Base-by-base conservation (phyloP, 495 filamentous ascomycete species). In the Aspergillus bertholletiae region DNA sequence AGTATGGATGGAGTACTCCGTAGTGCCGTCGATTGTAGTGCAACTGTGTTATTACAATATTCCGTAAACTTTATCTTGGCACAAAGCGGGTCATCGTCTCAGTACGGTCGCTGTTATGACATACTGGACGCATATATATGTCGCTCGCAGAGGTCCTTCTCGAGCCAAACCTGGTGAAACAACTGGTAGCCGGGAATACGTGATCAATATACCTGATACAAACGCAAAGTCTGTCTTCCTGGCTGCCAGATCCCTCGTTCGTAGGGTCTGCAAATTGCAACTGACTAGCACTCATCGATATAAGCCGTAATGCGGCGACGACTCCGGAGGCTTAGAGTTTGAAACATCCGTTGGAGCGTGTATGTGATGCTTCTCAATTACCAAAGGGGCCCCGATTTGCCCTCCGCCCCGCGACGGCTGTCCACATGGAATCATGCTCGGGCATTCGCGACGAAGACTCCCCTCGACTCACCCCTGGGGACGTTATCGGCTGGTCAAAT, bases 401-500 rank as follows among this genome's bases (percentile, higher is more conserved):
- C 13, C 34, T 18, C 20, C 34, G 32, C 22, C 49, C 39, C 39
- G 39, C 39, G 13, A 43, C 39, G 7, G 18, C 20, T 18, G 39
- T 7, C 39, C 39, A 43, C 39, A 43, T 7, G 21, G 39, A 43
- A 22, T 43, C 18, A 3, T 43, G 39, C 18, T 6, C 39, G 18
- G 18, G 21, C 39, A 43, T 21, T 22, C 7, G 39, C 18, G 39
- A 43, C 9, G 39, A 22, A 43, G 7, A 18, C 20, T 43, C 39
- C 4, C 18, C 39, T 4, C 18, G 18, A 43, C 20, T 43, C 20
- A 13, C 17, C 3, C 7, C 18, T 18, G 20, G 2, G 6, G 15
- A 28, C 17, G 43, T 32, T 15, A 59, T n/a, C 11, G 55, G 55
- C 21, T 39, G 56, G 35, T 65, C 59, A 22, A 54, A 57, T 21